phyloP scores from a whole-genome alignment of 1,284 basidiomycete genomes.

The Sporisorium reilianum region DNA sequence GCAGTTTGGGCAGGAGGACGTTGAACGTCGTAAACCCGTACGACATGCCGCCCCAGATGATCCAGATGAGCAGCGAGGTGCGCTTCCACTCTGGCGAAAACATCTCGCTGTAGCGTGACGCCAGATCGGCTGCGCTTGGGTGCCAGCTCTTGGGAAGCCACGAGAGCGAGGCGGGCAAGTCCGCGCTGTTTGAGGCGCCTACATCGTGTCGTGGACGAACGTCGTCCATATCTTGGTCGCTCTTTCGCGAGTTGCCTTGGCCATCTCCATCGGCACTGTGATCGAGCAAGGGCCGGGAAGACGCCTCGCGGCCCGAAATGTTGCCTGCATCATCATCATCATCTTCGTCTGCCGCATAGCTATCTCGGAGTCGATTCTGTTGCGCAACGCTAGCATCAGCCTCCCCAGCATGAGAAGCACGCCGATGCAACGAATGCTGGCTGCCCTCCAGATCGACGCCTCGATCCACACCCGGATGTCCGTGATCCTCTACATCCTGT shows the following conservation, averaged over 20 bases:
- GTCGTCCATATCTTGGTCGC: conserved; percentile 9
- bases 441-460: conserved; percentile 18
- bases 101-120: conserved; percentile 80
- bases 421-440: conserved; percentile 17
- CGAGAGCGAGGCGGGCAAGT: conserved; percentile 28
- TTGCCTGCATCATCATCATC: conserved; percentile 7
- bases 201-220: conserved; percentile 7
- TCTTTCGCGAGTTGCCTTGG: conserved; percentile 5
- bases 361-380: not conserved
- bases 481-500: conserved; percentile 47
- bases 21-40: conserved; percentile 95
- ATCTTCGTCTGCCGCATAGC: conserved; percentile 11
- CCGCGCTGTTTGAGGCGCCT: not conserved
- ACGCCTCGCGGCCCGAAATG: not conserved
- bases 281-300: conserved; percentile 13
- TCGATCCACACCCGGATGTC: not conserved
- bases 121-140: conserved; percentile 32
- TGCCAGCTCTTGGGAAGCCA: conserved; percentile 47
- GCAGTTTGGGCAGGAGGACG: conserved; percentile 89
- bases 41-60: conserved; percentile 62
- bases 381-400: not conserved
- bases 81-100: conserved; percentile 83
- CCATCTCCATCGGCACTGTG: not conserved
- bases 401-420: not conserved
- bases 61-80: conserved; percentile 78